phyloP scores from a whole-genome alignment of 108 stramenopile species.

The Fragilariopsis cylindrus region DNA sequence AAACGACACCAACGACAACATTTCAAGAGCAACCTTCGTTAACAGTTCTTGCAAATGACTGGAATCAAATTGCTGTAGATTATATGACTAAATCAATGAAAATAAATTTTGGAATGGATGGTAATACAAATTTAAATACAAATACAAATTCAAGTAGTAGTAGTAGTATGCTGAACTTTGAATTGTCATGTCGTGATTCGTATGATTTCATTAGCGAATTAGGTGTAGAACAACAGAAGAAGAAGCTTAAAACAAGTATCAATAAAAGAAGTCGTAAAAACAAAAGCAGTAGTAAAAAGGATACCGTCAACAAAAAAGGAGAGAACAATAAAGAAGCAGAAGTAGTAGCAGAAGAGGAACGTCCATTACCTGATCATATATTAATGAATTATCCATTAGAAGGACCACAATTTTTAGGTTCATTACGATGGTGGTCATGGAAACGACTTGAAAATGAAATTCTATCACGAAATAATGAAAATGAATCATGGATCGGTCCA shows the following conservation, averaged over 20 bases:
- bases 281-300: background rate
- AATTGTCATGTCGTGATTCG: slow-evolving; percentile 67
- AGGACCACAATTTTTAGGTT: slow-evolving; percentile 64
- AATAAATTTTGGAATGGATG: slow-evolving; percentile 12
- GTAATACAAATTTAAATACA: slow-evolving; percentile 17
- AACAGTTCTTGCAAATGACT: slow-evolving; percentile 83
- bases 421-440: slow-evolving; percentile 76
- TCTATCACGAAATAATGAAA: background rate
- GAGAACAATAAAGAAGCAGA: background rate
- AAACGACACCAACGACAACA: slow-evolving; percentile 22
- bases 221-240: slow-evolving; percentile 36
- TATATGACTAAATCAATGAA: slow-evolving; percentile 30
- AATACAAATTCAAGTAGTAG: background rate
- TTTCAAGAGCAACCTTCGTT: background rate
- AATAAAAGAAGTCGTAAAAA: background rate
- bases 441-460: slow-evolving; percentile 12
- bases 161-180: slow-evolving; percentile 9
- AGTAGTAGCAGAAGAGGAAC: background rate
- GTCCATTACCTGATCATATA: slow-evolving; percentile 69
- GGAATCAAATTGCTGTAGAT: slow-evolving; percentile 76
- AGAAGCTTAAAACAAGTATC: background rate
- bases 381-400: slow-evolving; percentile 82
- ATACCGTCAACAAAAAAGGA: background rate
- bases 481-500: slow-evolving; percentile 15
- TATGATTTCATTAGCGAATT: slow-evolving; percentile 79